Evolutionary conservation across 495 filamentous ascomycete genomes (phyloP), one percentile per base, ranked within the genome.

Genomic region (Neurospora pannonica): DNA sequence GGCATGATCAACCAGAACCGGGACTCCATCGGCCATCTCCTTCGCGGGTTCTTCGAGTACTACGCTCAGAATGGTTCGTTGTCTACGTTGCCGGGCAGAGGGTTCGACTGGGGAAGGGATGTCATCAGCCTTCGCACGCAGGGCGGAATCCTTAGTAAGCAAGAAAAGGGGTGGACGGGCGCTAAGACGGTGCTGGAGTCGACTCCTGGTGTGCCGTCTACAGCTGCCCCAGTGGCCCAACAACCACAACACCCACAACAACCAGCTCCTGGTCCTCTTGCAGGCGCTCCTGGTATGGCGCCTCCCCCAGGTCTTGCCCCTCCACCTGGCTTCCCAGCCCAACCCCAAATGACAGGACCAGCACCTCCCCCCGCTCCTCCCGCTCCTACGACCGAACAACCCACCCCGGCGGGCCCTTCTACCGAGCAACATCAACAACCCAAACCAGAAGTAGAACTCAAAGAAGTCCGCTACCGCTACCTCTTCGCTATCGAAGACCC

Each of bases 401-500:
- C 42, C 8, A 7, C 42, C n/a, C 9, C 42, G 42, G n/a, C 42
- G 19, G 42, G 19, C 19, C 1, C 3, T 46, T 46, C 19, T 46
- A 46, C n/a, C 42, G 42, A 46, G 42, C 42, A 46, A 46, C 42
- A 46, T 1, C 42, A 46, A 70, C 31, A 34, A 37, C 71, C 31
- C 28, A 72, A 69, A 0, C 76, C 78, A n/a, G 39, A 77, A 42
- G 72, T 79, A 67, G 82, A 85, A n/a, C 34, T 84, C 19, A 90
- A 90, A 75, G 91, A 92, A 77, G 84, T 94, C 19, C 87, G 91
- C 11, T 87, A 93, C 75, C 88, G 93, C n/a, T 96, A 92, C 79
- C 87, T 97, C 19, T 91, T 96, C 75, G 91, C 93, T 42, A 94
- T 97, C 74, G 94, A 97, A 78, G 93, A 97, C 79, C 93, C 93